Conservation (phyloP, 441 rosid genomes). For the Aleurites moluccanus region DNA sequence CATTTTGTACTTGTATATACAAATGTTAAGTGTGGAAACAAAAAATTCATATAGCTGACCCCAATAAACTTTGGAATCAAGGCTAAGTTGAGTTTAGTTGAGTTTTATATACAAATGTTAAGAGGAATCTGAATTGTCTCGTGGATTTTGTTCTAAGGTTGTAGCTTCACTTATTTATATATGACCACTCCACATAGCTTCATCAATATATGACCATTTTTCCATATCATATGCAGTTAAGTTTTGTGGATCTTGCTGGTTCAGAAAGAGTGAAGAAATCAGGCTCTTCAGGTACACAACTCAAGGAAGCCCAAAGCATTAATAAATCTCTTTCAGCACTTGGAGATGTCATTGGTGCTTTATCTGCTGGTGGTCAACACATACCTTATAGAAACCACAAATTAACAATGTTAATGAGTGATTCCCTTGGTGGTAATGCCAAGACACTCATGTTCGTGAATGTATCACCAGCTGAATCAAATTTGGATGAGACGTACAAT, state of each 20-base stretch:
- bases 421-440: conserved; percentile 98
- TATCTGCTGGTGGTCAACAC: conserved; percentile 83
- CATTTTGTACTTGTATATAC: background rate
- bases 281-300: conserved; percentile 77
- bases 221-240: conserved; percentile 51
- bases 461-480: conserved; percentile 87
- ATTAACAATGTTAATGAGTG: conserved; percentile 95
- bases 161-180: background rate
- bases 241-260: conserved; percentile 98
- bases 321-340: conserved; percentile 96
- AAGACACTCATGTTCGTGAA: conserved; percentile 97
- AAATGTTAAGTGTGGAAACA: background rate
- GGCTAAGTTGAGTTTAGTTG: no score
- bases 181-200: background rate
- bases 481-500: conserved; percentile 90
- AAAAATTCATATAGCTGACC: no score
- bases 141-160: background rate
- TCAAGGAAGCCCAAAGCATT: conserved; percentile 95
- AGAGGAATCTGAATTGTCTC: background rate
- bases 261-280: conserved; percentile 95
- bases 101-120: background rate
- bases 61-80: no score
- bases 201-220: background rate
- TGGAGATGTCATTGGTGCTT: conserved; percentile 92
- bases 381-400: conserved; percentile 96